Conservation (phyloP, 2,329 filamentous ascomycete species). For the Plenodomus biglobosus region DNA sequence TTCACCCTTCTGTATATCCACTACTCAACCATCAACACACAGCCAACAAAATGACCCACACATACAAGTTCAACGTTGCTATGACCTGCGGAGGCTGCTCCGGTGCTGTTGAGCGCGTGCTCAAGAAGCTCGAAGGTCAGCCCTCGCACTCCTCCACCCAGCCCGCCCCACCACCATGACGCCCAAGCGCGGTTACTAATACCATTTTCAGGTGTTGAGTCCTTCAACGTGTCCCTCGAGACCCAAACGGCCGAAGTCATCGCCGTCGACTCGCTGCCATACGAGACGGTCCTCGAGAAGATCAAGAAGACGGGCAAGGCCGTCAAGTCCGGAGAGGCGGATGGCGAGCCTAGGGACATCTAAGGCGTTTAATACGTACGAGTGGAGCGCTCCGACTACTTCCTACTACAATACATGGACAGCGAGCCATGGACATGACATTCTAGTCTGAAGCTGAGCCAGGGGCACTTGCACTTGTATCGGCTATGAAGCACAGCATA, state of each 20-base stretch:
- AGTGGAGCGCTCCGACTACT: not conserved
- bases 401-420: slow-evolving; percentile 11
- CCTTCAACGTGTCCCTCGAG: slow-evolving; percentile 84
- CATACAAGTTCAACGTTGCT: slow-evolving; percentile 90
- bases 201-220: slow-evolving; percentile 71
- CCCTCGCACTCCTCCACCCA: slow-evolving; percentile 12
- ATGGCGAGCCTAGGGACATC: slow-evolving; percentile 53
- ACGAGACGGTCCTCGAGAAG: slow-evolving; percentile 79
- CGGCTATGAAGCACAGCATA: not conserved
- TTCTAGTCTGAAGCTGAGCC: too few species aligned
- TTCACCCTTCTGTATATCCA: not conserved
- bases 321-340: slow-evolving; percentile 73
- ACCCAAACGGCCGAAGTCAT: slow-evolving; percentile 78
- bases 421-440: slow-evolving; percentile 5
- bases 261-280: slow-evolving; percentile 68
- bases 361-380: slow-evolving; percentile 11
- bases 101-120: slow-evolving; percentile 84
- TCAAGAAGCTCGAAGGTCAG: slow-evolving; percentile 88
- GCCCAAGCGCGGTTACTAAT: slow-evolving; percentile 14
- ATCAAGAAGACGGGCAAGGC: slow-evolving; percentile 97
- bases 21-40: not conserved
- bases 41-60: slow-evolving; percentile 66
- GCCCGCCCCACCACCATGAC: too few species aligned
- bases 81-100: slow-evolving; percentile 98
- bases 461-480: not conserved